phyloP scores from a whole-genome alignment of 1,139 yeast genomes.

The Geotrichum europaeum region DNA sequence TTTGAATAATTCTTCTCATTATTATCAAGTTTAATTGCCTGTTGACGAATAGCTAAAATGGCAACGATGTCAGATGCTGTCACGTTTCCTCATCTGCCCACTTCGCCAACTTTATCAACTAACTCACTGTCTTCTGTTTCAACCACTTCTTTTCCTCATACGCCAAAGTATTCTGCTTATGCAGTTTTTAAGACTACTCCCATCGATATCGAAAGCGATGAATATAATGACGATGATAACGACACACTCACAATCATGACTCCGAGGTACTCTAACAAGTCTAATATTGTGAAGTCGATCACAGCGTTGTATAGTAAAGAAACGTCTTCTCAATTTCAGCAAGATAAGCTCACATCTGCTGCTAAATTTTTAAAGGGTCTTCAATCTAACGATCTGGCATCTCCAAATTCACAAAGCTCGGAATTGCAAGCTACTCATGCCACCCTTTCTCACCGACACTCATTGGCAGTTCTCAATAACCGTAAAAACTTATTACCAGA shows the following conservation, averaged over 20 bases:
- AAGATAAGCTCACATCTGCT: conserved; percentile 1
- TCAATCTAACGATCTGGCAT: background rate
- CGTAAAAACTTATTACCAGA: background rate
- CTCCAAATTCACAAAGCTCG: background rate
- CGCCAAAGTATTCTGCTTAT: background rate
- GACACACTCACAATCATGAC: background rate
- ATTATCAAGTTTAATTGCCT: background rate
- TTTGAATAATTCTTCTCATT: background rate
- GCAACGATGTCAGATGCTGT: background rate
- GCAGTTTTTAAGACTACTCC: background rate
- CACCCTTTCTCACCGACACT: background rate
- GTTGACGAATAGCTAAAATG: background rate
- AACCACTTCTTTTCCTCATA: background rate
- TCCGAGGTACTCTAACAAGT: background rate
- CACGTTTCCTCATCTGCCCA: background rate
- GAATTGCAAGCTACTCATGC: background rate
- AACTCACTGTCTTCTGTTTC: background rate
- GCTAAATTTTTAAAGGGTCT: conserved; percentile 1
- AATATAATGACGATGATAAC: background rate
- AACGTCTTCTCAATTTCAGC: background rate
- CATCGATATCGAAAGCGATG: background rate
- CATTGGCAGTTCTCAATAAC: background rate
- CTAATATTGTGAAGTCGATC: background rate
- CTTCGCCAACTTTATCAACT: background rate
- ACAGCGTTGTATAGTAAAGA: background rate